Base-by-base conservation (phyloP, 2,329 filamentous ascomycete species). In the Teratosphaeria viscida region DNA sequence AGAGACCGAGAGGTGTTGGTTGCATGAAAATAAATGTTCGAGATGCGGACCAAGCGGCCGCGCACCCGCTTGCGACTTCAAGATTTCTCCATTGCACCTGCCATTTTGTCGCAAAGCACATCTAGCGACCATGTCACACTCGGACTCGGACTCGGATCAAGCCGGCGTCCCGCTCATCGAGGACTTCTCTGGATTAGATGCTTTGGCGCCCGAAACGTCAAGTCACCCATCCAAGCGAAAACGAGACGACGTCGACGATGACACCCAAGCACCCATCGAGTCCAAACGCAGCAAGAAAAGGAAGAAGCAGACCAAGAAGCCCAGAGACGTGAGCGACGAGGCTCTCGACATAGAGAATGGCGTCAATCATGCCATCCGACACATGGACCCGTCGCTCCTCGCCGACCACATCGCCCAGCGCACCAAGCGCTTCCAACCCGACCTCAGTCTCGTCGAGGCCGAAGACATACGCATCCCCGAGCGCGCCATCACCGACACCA, bases 331-430 rank as follows among this genome's bases (percentile, higher is more conserved):
- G 7, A 32, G 32, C 67, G 82, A 86, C 37, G 86, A 77, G 54
- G 74, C 78, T 23, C 60, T 80, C 59, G 77, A 80, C 61, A 69
- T 73, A 61, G 71, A 76, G 65, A 64, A 74, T 39, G 74, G 87
- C 6, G 78, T 96, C 65, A 95, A 96, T 75, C 85, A 84, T 64
- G 83, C 88, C 3, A 89, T 96, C 71, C 83, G 85, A 53, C 83
- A 85, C 62, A 92, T 96, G 86, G 90, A 96, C 73, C 86, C 84
- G 61, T 84, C 86, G 65, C 79, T 96, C 52, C 77, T 96, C 54
- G 89, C 92, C 1, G 92, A 96, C 72, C 86, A 96, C 72, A 79
- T 96, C 62, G 88, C 88, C 6, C 87, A 94, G 70, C 84, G 88
- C 70, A 87, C 89, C 57, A 84, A 82, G 64, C 82, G 87, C 27